Evolutionary conservation across 2,329 filamentous ascomycete genomes (phyloP).

Genomic region (Colletotrichum noveboracense): DNA sequence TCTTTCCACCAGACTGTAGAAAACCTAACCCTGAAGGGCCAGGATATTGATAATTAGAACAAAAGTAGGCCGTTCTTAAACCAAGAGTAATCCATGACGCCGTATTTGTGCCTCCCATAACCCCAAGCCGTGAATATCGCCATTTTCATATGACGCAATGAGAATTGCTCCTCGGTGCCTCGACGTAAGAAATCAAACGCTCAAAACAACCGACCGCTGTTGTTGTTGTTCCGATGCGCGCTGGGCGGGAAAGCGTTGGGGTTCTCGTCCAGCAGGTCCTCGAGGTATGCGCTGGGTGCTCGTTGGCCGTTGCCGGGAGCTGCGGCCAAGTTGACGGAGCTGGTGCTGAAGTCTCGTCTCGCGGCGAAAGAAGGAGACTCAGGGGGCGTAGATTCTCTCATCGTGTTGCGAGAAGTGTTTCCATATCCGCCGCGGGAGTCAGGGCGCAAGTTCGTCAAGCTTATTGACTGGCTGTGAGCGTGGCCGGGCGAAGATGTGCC

Average conservation of each 20-base stretch:
- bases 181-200: not conserved
- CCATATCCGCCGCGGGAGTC: conserved; percentile 56
- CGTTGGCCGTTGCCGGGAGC: conserved; percentile 65
- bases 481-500: conserved; percentile 56
- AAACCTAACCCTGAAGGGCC: not conserved
- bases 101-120: conserved; percentile 1
- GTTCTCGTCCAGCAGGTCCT: conserved; percentile 86
- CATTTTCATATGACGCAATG: conserved; percentile 8
- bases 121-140: conserved; percentile 4
- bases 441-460: conserved; percentile 65
- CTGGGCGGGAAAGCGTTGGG: conserved; percentile 54
- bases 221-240: conserved; percentile 3
- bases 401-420: conserved; percentile 44
- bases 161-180: not conserved
- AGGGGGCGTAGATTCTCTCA: conserved; percentile 60
- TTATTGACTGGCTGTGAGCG: conserved; percentile 59
- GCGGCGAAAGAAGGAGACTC: conserved; percentile 64
- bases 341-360: conserved; percentile 62
- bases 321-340: conserved; percentile 69
- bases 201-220: not conserved
- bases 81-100: conserved; percentile 15
- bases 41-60: conserved; percentile 2
- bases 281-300: conserved; percentile 87
- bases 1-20: not conserved
- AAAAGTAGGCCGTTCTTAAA: conserved; percentile 2